These are phyloP conservation scores for Thielaviopsis musarum DNA, from an alignment of 2,329 filamentous ascomycete genomes.

Conservation along the genomic window DNA sequence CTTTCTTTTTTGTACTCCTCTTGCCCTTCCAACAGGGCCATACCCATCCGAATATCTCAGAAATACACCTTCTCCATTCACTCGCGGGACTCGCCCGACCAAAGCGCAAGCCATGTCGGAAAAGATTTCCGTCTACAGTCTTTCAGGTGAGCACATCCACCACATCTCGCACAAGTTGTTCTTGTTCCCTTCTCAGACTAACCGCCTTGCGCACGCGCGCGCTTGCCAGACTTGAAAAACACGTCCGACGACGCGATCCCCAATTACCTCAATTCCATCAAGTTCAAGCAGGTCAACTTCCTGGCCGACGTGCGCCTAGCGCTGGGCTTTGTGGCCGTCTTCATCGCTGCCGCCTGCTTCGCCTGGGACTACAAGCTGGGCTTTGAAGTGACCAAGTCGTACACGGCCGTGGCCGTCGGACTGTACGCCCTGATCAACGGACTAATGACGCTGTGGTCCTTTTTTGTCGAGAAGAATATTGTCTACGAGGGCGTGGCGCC, in stretches of 20 bases:
- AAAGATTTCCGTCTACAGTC: slow-evolving; percentile 50
- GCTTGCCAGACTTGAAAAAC: slow-evolving; percentile 69
- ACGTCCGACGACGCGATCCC: slow-evolving; percentile 88
- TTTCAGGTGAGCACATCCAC: slow-evolving; percentile 40
- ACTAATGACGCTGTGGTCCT: slow-evolving; percentile 68
- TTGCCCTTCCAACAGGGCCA: not conserved
- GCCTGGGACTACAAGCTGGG: slow-evolving; percentile 81
- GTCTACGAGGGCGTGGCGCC: slow-evolving; percentile 60
- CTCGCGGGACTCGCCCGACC: not conserved
- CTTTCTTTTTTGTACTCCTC: not conserved
- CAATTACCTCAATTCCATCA: slow-evolving; percentile 80
- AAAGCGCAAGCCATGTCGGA: slow-evolving; percentile 20
- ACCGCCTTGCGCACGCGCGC: not conserved
- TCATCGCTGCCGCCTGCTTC: slow-evolving; percentile 69
- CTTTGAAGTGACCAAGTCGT: slow-evolving; percentile 71
- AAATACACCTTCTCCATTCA: not conserved
- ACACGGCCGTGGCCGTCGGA: slow-evolving; percentile 62
- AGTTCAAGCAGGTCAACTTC: slow-evolving; percentile 65
- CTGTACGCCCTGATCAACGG: slow-evolving; percentile 67
- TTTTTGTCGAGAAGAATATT: slow-evolving; percentile 61
- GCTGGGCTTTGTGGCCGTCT: slow-evolving; percentile 69
- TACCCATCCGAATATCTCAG: not conserved
- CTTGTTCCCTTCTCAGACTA: slow-evolving; percentile 1
- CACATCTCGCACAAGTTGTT: no score
- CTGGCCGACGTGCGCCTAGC: slow-evolving; percentile 68